Evolutionary conservation across 805 yeast species (phyloP), one percentile per base, ranked within the genome.

Genomic region (Pichia ethanolica): DNA sequence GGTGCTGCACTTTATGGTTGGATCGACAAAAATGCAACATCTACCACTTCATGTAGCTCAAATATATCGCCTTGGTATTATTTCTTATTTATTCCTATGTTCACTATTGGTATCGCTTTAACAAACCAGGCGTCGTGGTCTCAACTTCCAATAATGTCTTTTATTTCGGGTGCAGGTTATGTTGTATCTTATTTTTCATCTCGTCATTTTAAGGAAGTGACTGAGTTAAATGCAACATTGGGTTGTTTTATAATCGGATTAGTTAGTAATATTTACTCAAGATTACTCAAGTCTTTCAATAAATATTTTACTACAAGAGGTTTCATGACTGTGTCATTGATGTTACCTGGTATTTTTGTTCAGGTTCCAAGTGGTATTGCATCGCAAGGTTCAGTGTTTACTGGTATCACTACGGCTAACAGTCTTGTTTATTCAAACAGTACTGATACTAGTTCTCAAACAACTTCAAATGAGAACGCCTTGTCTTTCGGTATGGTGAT

Each of bases 291-390:
- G 62, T 96, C 96, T 2, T 48, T 62, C 38, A 58, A 57, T 44
- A 56, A 56, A 44, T 53, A 53, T n/a, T 54, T 63, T 13, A 52
- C 56, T 10, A 39, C 51, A 5, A 56, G 56, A 33, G 60, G 65
- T 7, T 60, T 62, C 32, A 79, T 91, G 70, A 97, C 98, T 0
- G 95, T 90, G 28, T 84, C 95, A 27, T 93, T 96, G 7, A 91
- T 91, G 96, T 68, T 91, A 48, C 98, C 98, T 0, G 98, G 91
- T 0, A 88, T 91, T 42, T 90, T 91, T 61, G 95, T 89, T 4
- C 95, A 86, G 65, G 97, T 91, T 42, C 98, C 98, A 4, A 83
- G 91, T 1, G 97, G 97, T 64, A 82, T 91, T 52, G 97, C 97
- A 3, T 82, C 96, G 0, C 91, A 89, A 59, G 86, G 95, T 36